Conservation (phyloP, 805 yeast genomes). For the Vanderwaltozyma polyspora region DNA sequence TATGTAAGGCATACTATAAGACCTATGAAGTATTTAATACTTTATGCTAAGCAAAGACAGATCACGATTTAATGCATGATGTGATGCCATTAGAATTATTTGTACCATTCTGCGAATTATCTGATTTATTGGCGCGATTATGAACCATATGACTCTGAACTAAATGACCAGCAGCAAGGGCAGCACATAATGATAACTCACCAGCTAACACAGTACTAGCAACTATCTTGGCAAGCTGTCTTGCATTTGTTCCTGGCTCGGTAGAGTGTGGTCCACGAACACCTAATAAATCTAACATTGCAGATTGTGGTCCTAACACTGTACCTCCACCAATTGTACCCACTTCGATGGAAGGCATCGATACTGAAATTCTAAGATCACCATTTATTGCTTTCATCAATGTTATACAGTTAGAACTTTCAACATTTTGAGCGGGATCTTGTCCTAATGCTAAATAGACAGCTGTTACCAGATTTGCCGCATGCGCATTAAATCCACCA, state of each 20-base stretch:
- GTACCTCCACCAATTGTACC: conserved; percentile 99
- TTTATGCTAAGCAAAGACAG: no score
- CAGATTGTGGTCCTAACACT: conserved; percentile 89
- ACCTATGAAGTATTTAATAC: no score
- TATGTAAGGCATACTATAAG: no score
- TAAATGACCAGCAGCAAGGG: conserved; percentile 95
- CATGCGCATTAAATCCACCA: conserved; percentile 98
- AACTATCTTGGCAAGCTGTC: conserved; percentile 82
- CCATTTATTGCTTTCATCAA: conserved; percentile 78
- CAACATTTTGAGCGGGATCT: conserved; percentile 98
- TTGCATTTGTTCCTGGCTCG: conserved; percentile 87
- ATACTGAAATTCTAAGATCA: conserved; percentile 78
- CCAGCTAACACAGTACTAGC: conserved; percentile 95
- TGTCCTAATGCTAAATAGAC: conserved; percentile 92
- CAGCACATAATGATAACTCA: conserved; percentile 87
- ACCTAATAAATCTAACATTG: conserved; percentile 89
- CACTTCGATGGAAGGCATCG: conserved; percentile 98
- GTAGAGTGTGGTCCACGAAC: conserved; percentile 93
- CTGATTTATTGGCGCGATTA: conserved; percentile 60
- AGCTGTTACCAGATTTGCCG: conserved; percentile 93
- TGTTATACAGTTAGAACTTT: conserved; percentile 94
- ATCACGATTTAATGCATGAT: no score
- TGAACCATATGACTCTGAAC: conserved; percentile 96
- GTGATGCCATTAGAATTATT: no score
- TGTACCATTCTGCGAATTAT: no score